Percentiles rank a stretch among this genome's conserved stretches.
These are phyloP conservation scores for Puccinia horiana DNA, from an alignment of 1,284 basidiomycete genomes.

Conservation along the genomic window DNA sequence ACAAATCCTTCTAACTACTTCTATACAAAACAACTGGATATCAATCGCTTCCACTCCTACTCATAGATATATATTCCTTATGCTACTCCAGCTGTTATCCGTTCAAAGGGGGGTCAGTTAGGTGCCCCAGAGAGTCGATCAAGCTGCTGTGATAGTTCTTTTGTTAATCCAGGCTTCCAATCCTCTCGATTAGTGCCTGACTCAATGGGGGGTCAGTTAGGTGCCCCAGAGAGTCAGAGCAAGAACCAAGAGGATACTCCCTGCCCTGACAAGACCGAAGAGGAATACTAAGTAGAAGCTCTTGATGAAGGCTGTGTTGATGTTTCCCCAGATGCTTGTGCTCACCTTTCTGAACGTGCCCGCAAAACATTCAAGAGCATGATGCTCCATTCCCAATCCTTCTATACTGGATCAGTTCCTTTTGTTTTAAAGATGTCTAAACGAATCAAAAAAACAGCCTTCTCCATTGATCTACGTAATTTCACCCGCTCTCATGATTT, in stretches of 20 bases:
- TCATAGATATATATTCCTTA: neutral
- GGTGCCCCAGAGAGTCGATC: neutral
- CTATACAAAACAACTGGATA: too few species aligned
- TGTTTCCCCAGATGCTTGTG: neutral
- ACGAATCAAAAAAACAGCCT: neutral
- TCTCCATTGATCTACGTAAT: neutral
- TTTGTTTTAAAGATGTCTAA: neutral
- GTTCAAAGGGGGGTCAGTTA: conserved; percentile 3
- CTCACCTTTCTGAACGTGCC: neutral
- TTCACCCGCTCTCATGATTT: neutral
- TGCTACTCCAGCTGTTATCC: neutral
- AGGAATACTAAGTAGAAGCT: neutral
- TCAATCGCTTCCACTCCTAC: too few species aligned
- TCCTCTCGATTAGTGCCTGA: too few species aligned
- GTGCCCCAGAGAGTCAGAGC: neutral
- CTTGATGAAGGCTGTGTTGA: neutral
- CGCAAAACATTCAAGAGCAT: neutral
- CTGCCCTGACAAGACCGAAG: neutral
- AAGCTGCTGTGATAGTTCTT: too few species aligned
- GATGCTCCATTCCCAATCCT: neutral
- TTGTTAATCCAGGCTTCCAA: neutral
- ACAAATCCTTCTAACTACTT: too few species aligned
- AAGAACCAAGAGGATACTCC: neutral
- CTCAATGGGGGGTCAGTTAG: neutral
- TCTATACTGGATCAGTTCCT: neutral